Evolutionary conservation across 352 stramenopile genomes (phyloP).

Genomic region (Aphanomyces euteiches): DNA sequence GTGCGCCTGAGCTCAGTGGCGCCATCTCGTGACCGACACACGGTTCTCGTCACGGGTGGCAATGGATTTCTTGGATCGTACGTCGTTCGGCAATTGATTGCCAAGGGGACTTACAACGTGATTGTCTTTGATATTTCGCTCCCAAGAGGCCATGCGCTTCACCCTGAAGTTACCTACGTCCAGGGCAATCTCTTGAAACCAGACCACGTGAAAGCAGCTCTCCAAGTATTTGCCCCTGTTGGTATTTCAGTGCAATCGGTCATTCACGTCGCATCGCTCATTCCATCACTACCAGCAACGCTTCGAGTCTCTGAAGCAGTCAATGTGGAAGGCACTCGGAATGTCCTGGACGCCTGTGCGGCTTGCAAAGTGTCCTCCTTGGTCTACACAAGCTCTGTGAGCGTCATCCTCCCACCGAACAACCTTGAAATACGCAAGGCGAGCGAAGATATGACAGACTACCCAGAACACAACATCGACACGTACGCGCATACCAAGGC

Average conservation of each 20-base stretch:
- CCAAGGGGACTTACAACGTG: background rate
- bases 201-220: background rate
- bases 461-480: background rate
- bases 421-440: background rate
- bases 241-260: background rate
- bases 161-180: background rate
- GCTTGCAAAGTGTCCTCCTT: background rate
- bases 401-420: background rate
- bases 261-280: background rate
- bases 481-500: background rate
- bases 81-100: background rate
- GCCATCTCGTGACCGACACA: background rate
- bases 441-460: background rate
- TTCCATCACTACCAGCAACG: background rate
- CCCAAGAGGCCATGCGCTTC: background rate
- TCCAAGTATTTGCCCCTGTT: background rate
- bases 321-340: background rate
- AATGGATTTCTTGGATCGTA: conserved; percentile 1
- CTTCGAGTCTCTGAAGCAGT: background rate
- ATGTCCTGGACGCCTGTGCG: background rate
- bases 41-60: background rate
- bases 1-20: background rate
- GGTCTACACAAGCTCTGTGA: background rate
- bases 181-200: background rate
- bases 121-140: background rate